A percentile compares a stretch with the other conserved stretches of the same genome.
Evolutionary conservation across 495 filamentous ascomycete genomes (phyloP).

Genomic region (Chaetomium fimeti): DNA sequence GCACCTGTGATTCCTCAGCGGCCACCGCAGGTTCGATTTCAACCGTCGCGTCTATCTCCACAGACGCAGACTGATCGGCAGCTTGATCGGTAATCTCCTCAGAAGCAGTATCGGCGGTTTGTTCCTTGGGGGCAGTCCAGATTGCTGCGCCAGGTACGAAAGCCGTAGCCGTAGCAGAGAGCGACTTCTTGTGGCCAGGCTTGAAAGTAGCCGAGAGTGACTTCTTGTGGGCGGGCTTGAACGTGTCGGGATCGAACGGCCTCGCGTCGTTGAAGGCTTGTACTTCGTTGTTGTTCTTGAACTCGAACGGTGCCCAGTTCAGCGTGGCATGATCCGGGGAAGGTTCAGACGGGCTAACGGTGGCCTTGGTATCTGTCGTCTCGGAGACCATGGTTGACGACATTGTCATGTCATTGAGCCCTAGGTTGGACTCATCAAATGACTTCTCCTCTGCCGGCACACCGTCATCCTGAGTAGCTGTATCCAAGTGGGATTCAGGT

Average conservation of each 20-base stretch:
- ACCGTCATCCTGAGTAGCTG: slow-evolving; percentile 29
- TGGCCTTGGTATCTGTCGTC: slow-evolving; percentile 49
- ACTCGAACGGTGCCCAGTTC: slow-evolving; percentile 48
- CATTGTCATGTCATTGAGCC: slow-evolving; percentile 41
- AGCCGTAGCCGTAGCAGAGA: slow-evolving; percentile 66
- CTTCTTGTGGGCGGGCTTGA: slow-evolving; percentile 50
- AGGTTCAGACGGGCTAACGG: slow-evolving; percentile 46
- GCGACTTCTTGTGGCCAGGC: slow-evolving; percentile 54
- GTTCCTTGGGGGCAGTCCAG: slow-evolving; percentile 38
- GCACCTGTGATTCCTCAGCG: not conserved
- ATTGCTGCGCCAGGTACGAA: slow-evolving; percentile 60
- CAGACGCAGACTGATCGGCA: slow-evolving; percentile 32
- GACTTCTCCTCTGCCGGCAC: slow-evolving; percentile 36
- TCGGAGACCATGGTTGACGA: slow-evolving; percentile 49
- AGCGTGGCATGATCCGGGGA: slow-evolving; percentile 41
- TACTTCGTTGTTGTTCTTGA: slow-evolving; percentile 39
- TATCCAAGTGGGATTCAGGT: slow-evolving; percentile 21
- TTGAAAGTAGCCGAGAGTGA: slow-evolving; percentile 68
- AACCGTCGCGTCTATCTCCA: slow-evolving; percentile 28
- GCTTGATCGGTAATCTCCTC: slow-evolving; percentile 37
- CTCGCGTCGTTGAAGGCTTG: slow-evolving; percentile 44
- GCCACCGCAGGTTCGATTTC: slow-evolving; percentile 11
- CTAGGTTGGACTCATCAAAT: slow-evolving; percentile 48
- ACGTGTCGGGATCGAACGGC: slow-evolving; percentile 41
- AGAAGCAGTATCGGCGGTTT: slow-evolving; percentile 42